Evolutionary conservation across 2,329 filamentous ascomycete genomes (phyloP).

Genomic region (Dendrostoma leiphaemia): DNA sequence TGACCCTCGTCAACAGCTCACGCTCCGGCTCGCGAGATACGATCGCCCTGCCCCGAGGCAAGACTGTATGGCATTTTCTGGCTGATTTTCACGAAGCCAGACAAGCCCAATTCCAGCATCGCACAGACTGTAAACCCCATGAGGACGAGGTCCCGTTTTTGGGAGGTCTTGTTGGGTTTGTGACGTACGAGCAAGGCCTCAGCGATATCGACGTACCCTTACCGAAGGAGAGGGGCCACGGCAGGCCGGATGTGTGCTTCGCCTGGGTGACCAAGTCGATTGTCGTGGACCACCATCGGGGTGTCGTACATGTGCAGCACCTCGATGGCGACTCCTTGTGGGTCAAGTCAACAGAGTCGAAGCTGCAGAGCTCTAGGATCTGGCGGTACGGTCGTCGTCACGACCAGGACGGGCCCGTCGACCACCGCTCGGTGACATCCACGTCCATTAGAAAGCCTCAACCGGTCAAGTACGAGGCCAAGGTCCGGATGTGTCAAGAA

Average conservation of each 20-base stretch:
- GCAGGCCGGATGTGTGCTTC: constrained; percentile 69
- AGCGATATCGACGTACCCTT: constrained; percentile 51
- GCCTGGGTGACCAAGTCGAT: constrained; percentile 75
- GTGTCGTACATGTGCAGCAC: constrained; percentile 65
- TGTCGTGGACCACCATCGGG: constrained; percentile 69
- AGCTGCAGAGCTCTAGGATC: constrained; percentile 27
- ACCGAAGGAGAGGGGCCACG: constrained; percentile 32
- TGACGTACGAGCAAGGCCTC: constrained; percentile 81
- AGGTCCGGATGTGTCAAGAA: constrained; percentile 68
- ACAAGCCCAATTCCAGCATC: constrained; percentile 19
- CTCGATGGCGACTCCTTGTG: constrained; percentile 45
- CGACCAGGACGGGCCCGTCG: constrained; percentile 23
- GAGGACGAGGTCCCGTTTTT: constrained; percentile 58
- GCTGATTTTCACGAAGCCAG: constrained; percentile 41
- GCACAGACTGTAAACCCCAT: constrained; percentile 20
- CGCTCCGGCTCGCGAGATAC: background rate
- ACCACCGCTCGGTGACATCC: constrained; percentile 15
- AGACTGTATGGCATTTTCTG: constrained; percentile 50
- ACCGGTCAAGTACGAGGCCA: constrained; percentile 54
- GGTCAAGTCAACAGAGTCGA: constrained; percentile 38
- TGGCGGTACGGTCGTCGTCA: constrained; percentile 25
- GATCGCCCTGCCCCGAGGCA: constrained; percentile 25
- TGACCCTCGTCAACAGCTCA: constrained; percentile 25
- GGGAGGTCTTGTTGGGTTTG: constrained; percentile 80
- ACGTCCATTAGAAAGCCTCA: constrained; percentile 23